Conservation (phyloP, 2,329 filamentous ascomycete species). For the Byssochlamys sp. region DNA sequence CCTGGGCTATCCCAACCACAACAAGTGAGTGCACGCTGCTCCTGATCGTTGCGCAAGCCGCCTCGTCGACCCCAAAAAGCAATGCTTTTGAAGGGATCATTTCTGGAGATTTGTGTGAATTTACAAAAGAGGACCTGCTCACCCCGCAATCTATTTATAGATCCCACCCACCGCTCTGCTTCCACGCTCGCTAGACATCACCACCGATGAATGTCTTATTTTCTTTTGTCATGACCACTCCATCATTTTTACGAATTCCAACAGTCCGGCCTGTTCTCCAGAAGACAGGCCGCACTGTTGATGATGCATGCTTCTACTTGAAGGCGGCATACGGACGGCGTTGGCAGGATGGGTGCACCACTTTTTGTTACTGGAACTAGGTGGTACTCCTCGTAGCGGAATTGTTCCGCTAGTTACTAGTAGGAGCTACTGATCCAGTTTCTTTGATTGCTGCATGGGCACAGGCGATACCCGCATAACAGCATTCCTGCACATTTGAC, state of each 20-base stretch:
- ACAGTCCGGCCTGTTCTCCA: background rate
- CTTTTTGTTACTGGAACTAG: background rate
- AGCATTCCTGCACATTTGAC: background rate
- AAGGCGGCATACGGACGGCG: background rate
- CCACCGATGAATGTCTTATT: background rate
- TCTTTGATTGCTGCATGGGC: background rate
- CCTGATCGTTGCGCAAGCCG: background rate
- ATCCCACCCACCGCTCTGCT: constrained; percentile 32
- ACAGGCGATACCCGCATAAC: background rate
- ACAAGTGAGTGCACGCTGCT: constrained; percentile 22
- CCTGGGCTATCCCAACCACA: constrained; percentile 27
- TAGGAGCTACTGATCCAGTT: background rate
- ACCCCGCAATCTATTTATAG: constrained; percentile 11
- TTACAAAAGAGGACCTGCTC: background rate
- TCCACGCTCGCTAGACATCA: constrained; percentile 28
- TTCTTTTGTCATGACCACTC: background rate
- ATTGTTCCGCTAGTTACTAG: background rate
- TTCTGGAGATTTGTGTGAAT: constrained; percentile 1
- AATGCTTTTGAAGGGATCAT: constrained; percentile 3
- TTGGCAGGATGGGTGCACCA: background rate
- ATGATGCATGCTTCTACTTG: background rate
- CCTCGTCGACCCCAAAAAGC: background rate
- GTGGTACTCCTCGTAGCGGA: background rate
- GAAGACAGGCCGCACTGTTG: background rate
- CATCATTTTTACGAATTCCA: background rate